Evolutionary conservation across 495 filamentous ascomycete species (phyloP).

Genomic region (Penicillium flavigenum): DNA sequence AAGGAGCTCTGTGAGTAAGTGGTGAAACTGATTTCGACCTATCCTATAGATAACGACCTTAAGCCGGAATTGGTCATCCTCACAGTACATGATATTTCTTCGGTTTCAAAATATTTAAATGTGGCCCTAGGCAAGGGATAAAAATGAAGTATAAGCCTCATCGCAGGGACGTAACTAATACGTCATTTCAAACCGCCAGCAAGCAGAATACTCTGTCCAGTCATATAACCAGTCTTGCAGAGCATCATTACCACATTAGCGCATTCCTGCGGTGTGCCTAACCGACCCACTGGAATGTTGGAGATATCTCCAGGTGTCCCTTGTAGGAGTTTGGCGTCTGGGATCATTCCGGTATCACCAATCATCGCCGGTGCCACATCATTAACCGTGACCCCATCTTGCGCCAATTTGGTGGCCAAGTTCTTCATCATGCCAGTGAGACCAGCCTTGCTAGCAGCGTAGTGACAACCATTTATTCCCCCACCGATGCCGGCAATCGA

Average conservation of each 20-base stretch:
- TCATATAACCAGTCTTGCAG: constrained; percentile 67
- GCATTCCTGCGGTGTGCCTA: constrained; percentile 64
- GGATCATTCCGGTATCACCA: constrained; percentile 64
- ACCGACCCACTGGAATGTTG: constrained; percentile 58
- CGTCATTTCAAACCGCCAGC: constrained; percentile 53
- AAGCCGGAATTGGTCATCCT: too few species aligned
- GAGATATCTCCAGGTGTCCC: constrained; percentile 52
- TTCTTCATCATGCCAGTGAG: constrained; percentile 66
- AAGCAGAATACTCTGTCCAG: constrained; percentile 57
- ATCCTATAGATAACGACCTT: too few species aligned
- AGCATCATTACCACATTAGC: constrained; percentile 69
- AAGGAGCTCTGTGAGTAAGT: too few species aligned
- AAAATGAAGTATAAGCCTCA: too few species aligned
- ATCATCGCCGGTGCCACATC: constrained; percentile 76
- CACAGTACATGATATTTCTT: too few species aligned
- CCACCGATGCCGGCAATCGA: constrained; percentile 65
- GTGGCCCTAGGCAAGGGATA: too few species aligned
- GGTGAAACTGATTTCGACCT: too few species aligned
- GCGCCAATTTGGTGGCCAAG: constrained; percentile 57
- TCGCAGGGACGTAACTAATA: too few species aligned
- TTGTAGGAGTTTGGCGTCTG: constrained; percentile 41
- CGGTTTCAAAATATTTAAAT: too few species aligned
- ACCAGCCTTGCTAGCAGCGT: constrained; percentile 65
- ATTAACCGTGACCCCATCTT: constrained; percentile 67
- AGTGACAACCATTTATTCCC: constrained; percentile 68